Percentiles rank a stretch among this genome's conserved stretches.
Evolutionary conservation across 2,329 filamentous ascomycete genomes (phyloP).

Genomic region (Aureobasidium sp.): DNA sequence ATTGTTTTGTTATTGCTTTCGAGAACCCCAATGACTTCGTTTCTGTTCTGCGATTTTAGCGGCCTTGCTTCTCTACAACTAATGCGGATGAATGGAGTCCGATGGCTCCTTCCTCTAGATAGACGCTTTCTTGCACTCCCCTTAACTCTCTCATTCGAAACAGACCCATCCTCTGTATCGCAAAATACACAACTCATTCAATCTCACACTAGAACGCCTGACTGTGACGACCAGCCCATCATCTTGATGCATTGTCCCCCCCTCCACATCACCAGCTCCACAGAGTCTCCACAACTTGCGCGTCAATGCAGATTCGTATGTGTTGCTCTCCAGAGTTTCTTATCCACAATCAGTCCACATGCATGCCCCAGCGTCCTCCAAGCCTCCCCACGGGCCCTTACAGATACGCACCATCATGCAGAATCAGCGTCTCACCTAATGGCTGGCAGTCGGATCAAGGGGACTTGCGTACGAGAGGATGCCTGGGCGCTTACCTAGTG

Average conservation of each 20-base stretch:
- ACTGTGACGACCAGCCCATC: not conserved
- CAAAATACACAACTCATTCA: not conserved
- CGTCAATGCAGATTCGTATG: not conserved
- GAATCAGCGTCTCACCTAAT: not conserved
- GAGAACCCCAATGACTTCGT: conserved; percentile 4
- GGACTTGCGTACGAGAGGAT: not conserved
- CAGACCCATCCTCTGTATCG: conserved; percentile 3
- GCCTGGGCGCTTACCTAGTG: not conserved
- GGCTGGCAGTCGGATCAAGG: not conserved
- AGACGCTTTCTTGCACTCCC: conserved; percentile 10
- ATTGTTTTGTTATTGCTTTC: conserved; percentile 6
- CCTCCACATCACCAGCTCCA: not conserved
- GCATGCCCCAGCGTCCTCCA: not conserved
- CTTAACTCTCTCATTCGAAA: not conserved
- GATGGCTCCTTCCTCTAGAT: conserved; percentile 6
- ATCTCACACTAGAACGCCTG: not conserved
- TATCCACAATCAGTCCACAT: conserved; percentile 9
- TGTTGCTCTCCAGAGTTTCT: conserved; percentile 4
- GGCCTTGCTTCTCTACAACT: not conserved
- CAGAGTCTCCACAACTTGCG: not conserved
- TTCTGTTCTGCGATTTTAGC: conserved; percentile 7
- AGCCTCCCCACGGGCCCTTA: conserved; percentile 3
- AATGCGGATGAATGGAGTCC: not conserved
- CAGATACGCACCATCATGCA: not conserved
- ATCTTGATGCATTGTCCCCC: not conserved